A percentile compares a stretch with the other conserved stretches of the same genome.
Conservation (phyloP, 371 early-diverging fungal genomes). For the Gilbertella persicaria region DNA sequence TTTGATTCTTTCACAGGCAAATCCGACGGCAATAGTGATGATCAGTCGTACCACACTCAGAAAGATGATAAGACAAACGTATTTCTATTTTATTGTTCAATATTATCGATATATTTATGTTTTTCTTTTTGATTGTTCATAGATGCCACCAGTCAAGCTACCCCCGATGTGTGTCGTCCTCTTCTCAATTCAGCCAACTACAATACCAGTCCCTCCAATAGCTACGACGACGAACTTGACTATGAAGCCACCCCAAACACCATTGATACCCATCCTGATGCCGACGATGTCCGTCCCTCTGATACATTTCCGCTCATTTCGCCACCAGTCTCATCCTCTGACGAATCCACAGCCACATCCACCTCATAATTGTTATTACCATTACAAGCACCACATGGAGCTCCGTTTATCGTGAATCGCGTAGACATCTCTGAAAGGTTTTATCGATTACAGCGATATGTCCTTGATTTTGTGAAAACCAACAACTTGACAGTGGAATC, state of each 20-base stretch:
- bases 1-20: no score
- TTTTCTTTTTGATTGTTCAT: no score
- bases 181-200: slow-evolving; percentile 5
- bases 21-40: no score
- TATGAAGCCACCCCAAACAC: slow-evolving; percentile 1
- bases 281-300: slow-evolving; percentile 4
- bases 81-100: no score
- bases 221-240: slow-evolving; percentile 5
- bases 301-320: slow-evolving; percentile 4
- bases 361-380: slow-evolving; percentile 10
- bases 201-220: slow-evolving; percentile 5
- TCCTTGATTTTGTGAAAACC: slow-evolving; percentile 9
- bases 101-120: no score
- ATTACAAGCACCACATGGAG: slow-evolving; percentile 4
- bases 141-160: no score
- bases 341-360: slow-evolving; percentile 5
- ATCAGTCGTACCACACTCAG: no score
- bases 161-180: slow-evolving; percentile 4
- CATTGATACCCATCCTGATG: slow-evolving; percentile 1
- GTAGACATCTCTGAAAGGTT: slow-evolving; percentile 12
- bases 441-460: slow-evolving; percentile 12
- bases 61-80: no score
- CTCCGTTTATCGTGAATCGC: slow-evolving; percentile 11
- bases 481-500: slow-evolving; percentile 9
- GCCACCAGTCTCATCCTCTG: slow-evolving; percentile 6